phyloP scores from a whole-genome alignment of 2,329 filamentous ascomycete species.

The Fusarium nurragi region DNA sequence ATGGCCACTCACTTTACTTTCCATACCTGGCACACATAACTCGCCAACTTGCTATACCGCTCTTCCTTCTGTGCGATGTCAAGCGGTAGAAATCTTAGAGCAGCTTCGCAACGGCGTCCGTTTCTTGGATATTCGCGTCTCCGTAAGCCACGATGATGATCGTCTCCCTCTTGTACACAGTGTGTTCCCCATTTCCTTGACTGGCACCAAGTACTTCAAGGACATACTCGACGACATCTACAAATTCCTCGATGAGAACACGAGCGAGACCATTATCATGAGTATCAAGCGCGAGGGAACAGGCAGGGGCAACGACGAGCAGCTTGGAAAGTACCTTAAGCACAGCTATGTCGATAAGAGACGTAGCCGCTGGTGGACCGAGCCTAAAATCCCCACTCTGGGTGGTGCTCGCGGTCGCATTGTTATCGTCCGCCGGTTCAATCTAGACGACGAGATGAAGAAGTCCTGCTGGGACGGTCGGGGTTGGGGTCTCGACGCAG shows the following conservation, averaged over 20 bases:
- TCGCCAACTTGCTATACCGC: slow-evolving; percentile 85
- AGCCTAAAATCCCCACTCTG: slow-evolving; percentile 78
- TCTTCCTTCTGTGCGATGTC: slow-evolving; percentile 91
- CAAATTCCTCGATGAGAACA: slow-evolving; percentile 79
- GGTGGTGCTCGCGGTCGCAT: slow-evolving; percentile 84
- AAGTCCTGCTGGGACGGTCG: slow-evolving; percentile 58
- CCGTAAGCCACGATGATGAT: slow-evolving; percentile 63
- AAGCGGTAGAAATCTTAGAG: slow-evolving; percentile 77
- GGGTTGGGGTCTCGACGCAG: slow-evolving; percentile 69
- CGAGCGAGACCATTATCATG: slow-evolving; percentile 84
- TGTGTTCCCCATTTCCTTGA: slow-evolving; percentile 87
- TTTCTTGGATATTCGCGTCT: slow-evolving; percentile 90
- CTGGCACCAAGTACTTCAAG: slow-evolving; percentile 80
- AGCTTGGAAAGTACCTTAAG: slow-evolving; percentile 78
- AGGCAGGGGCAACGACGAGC: slow-evolving; percentile 79
- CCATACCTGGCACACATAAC: slow-evolving; percentile 96
- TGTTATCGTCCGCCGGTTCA: slow-evolving; percentile 84
- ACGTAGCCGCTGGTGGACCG: slow-evolving; percentile 77
- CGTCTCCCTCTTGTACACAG: slow-evolving; percentile 86
- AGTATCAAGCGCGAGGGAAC: slow-evolving; percentile 92
- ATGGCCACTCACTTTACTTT: slow-evolving; percentile 80
- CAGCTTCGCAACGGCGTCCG: slow-evolving; percentile 92
- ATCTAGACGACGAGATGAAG: slow-evolving; percentile 64
- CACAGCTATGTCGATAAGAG: slow-evolving; percentile 72
- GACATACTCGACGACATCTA: slow-evolving; percentile 77